Evolutionary conservation across 306 rosid species (phyloP).

Genomic region (Senna tora): DNA sequence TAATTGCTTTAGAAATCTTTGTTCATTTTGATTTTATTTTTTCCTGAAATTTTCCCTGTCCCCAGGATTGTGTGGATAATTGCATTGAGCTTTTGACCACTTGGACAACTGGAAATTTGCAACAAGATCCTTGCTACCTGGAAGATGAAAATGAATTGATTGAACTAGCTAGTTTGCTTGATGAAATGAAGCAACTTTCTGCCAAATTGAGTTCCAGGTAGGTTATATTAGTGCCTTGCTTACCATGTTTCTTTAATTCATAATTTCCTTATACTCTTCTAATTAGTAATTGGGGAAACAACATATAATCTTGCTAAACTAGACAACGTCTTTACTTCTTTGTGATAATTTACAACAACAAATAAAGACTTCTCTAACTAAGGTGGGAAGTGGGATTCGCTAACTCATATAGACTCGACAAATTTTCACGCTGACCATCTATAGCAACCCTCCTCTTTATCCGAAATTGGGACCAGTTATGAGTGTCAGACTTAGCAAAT

Average conservation of each 20-base stretch:
- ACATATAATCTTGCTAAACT: no score
- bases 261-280: background rate
- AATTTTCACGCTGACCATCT: no score
- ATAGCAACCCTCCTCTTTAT: no score
- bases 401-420: no score
- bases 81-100: slow-evolving; percentile 4
- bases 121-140: background rate
- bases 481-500: no score
- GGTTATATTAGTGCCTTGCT: background rate
- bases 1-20: background rate
- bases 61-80: slow-evolving; percentile 2
- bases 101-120: background rate
- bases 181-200: slow-evolving; percentile 31
- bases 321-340: no score
- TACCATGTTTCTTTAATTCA: no score
- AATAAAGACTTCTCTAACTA: no score
- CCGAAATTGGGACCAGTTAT: no score
- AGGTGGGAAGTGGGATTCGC: no score
- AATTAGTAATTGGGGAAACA: background rate
- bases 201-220: slow-evolving; percentile 34
- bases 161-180: background rate
- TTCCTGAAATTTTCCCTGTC: background rate
- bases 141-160: background rate
- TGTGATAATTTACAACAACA: no score
- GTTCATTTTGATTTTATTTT: background rate